Evolutionary conservation across 768 basidiomycete genomes (phyloP), one percentile per base, ranked within the genome.

Genomic region (Mycena floridula): DNA sequence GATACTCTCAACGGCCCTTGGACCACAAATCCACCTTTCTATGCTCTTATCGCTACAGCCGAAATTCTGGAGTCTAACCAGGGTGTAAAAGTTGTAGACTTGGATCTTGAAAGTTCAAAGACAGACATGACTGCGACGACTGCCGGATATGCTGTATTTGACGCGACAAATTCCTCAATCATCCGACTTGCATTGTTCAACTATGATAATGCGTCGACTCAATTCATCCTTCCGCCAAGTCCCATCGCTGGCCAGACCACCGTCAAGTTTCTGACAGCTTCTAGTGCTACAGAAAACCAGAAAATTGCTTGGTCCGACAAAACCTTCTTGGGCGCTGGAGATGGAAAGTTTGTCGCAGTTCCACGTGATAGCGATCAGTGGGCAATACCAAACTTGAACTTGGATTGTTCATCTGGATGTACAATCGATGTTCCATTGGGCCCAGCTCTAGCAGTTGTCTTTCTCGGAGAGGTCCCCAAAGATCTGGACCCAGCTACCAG

Each of bases 231-330:
- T 16, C 74, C 64, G 26, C 45, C 45, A 35, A 49, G 54, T 49
- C 46, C 30, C 26, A 46, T 24, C 8, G 54, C 53, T 15, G 55
- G 56, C 25, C 57, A 59, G 12, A 55, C 74, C 22, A 59, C 59
- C 13, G 69, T 77, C 12, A 74, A 74, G 49, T 79, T 68, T 51
- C 61, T 78, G n/a, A 53, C 63, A 3, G 78, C 77, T 2, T 57
- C 70, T 4, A 67, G 61, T 45, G 64, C 75, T 15, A 54, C 59
- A 13, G 80, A 81, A 59, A 68, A 70, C 49, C 68, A 62, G 45
- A 65, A 76, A 36, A 80, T 84, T 55, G 68, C 72, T 7, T 85
- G 81, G 81, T 79, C 77, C 16, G 77, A 75, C 11, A 66, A 79
- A 54, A 73, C 75, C 1, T 68, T 68, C 50, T 56, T 60, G 3